These are phyloP conservation scores for Phanerochaete sordida DNA, from an alignment of 768 basidiomycete genomes.

Conservation along the genomic window DNA sequence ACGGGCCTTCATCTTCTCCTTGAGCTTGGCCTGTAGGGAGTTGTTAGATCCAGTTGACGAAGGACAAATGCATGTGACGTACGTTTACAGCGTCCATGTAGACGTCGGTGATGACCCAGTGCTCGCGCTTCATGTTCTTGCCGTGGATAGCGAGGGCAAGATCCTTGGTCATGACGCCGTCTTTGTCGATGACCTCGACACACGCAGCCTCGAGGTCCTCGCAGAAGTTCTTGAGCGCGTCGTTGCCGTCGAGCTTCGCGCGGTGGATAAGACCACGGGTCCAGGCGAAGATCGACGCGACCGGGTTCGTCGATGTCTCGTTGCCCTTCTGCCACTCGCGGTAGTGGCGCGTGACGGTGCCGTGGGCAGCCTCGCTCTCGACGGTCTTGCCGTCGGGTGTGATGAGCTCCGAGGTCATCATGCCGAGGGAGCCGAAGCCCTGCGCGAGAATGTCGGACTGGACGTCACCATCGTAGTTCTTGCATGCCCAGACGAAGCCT, in stretches of 20 bases:
- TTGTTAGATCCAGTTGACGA: not conserved
- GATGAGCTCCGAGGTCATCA: slow-evolving; percentile 97
- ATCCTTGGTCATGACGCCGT: slow-evolving; percentile 97
- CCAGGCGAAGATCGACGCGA: slow-evolving; percentile 99
- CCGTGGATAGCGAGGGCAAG: slow-evolving; percentile 93
- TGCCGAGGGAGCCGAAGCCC: slow-evolving; percentile 93
- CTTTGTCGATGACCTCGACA: slow-evolving; percentile 85
- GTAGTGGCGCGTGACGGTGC: slow-evolving; percentile 96
- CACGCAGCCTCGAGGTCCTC: slow-evolving; percentile 81
- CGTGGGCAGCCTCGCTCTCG: slow-evolving; percentile 97
- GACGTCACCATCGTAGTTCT: slow-evolving; percentile 56
- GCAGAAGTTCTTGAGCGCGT: slow-evolving; percentile 69
- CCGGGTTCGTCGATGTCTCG: slow-evolving; percentile 98
- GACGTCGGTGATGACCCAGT: slow-evolving; percentile 94
- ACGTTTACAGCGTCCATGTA: slow-evolving; percentile 95
- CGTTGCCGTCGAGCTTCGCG: slow-evolving; percentile 88
- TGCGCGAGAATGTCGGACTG: slow-evolving; percentile 95
- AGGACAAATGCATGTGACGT: slow-evolving; percentile 19
- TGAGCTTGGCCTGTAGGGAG: slow-evolving; percentile 20
- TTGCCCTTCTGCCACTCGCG: slow-evolving; percentile 96
- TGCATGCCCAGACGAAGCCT: slow-evolving; percentile 71
- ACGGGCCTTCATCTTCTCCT: slow-evolving; percentile 22
- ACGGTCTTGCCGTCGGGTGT: slow-evolving; percentile 92
- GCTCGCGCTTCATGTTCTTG: slow-evolving; percentile 84
- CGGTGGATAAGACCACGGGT: slow-evolving; percentile 92